Conservation (phyloP, 495 filamentous ascomycete genomes). For the Hypoxylon fuscum region DNA sequence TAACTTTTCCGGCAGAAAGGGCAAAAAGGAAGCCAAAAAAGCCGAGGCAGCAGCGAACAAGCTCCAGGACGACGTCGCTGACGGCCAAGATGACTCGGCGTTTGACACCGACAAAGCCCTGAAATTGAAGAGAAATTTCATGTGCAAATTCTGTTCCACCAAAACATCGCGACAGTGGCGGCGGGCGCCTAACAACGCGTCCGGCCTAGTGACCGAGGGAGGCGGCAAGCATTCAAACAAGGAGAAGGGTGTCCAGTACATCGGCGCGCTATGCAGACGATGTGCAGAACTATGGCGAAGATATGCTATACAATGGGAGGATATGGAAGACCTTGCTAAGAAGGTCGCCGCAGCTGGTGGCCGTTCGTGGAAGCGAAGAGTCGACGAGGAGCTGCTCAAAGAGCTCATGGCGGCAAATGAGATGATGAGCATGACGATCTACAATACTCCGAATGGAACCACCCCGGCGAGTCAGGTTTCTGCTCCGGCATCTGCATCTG, state of each 20-base stretch:
- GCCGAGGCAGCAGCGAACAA: constrained; percentile 72
- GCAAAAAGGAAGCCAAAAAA: constrained; percentile 82
- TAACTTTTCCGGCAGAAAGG: constrained; percentile 82
- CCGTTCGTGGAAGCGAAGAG: constrained; percentile 83
- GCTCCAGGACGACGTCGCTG: constrained; percentile 89
- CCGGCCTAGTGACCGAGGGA: constrained; percentile 73
- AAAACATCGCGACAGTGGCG: constrained; percentile 89
- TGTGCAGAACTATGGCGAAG: constrained; percentile 93
- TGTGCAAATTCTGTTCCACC: constrained; percentile 92
- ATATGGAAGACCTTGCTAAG: constrained; percentile 91
- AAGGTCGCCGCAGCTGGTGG: constrained; percentile 85
- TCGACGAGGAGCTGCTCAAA: constrained; percentile 90
- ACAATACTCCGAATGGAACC: constrained; percentile 53
- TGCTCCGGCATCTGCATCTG: constrained; percentile 17
- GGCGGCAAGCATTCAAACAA: constrained; percentile 66
- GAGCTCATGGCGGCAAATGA: constrained; percentile 70
- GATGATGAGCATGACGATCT: constrained; percentile 55
- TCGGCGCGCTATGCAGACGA: constrained; percentile 85
- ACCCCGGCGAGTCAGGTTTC: constrained; percentile 48
- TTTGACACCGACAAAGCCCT: constrained; percentile 91
- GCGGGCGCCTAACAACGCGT: constrained; percentile 82
- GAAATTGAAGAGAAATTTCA: constrained; percentile 79
- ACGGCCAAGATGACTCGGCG: constrained; percentile 93
- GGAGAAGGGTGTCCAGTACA: constrained; percentile 79
- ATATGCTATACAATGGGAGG: constrained; percentile 95